Base-by-base conservation (phyloP, 2,329 filamentous ascomycete genomes). In the Pestalotiopsis sp. region DNA sequence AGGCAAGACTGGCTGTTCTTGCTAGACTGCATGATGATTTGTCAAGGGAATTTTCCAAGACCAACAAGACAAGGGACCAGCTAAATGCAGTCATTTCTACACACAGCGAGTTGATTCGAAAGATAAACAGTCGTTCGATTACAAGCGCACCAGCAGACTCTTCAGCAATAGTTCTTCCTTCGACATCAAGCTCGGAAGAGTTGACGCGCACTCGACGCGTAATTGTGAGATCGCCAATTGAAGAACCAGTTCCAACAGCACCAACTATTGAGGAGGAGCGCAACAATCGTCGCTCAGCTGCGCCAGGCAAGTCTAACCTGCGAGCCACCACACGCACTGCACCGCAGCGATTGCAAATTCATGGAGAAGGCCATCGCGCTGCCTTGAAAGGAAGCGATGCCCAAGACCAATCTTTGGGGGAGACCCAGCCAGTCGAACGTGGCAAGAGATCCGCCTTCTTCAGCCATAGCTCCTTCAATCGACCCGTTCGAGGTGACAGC, bases 401-500 rank as follows among this genome's bases (percentile, higher is more conserved):
- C 23, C 12, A 61, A 6, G 36, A 61, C 17, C n/a, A 27, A 39
- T n/a, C 59, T 4, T 17, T 20, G 17, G 9, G 11, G 13, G 39
- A 45, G 12, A 11, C 58, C 41, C 27, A 59, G 38, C 49, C 49
- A 52, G 52, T 56, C 52, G 17, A 58, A 11, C 3, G 2, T 23
- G 25, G 45, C 27, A 45, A 41, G 27, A 66, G 2, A 17, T 17
- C 39, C 14, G 31, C 13, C 14, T 52, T 36, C 13, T 52, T 25
- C 23, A 62, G n/a, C 12, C 71, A 74, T 64, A 77, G 74, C 61
- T 72, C 71, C 25, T 78, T 77, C 59, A 78, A 78, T 64, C 72
- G 76, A 12, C 75, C 73, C 9, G 76, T 78, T 11, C 68, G 70
- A n/a, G 75, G 76, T 41, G 57, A 13, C 41, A 66, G 23, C 17